Percentiles rank a stretch among this genome's conserved stretches.
phyloP scores from a whole-genome alignment of 176 grass and related monocot genomes.

The Coix lacrymajobi region DNA sequence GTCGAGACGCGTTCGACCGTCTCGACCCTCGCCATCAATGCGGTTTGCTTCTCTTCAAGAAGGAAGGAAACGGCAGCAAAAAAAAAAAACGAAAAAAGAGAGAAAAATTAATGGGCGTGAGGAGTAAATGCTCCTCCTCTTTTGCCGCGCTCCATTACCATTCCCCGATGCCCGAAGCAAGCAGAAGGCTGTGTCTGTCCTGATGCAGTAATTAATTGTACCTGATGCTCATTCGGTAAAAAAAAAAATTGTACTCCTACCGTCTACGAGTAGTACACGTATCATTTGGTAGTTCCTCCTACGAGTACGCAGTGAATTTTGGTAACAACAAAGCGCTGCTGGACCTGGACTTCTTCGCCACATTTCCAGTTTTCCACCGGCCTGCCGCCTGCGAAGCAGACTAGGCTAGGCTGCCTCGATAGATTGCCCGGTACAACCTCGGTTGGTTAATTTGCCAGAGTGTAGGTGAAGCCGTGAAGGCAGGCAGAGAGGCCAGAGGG shows the following conservation, averaged over 20 bases:
- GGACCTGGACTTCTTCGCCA: too few relatives aligned
- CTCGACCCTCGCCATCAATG: not conserved
- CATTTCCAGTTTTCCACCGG: too few relatives aligned
- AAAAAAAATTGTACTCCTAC: too few relatives aligned
- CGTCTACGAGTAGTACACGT: too few relatives aligned
- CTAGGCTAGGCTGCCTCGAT: not conserved
- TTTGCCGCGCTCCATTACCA: slow-evolving; percentile 16
- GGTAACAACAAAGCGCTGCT: too few relatives aligned
- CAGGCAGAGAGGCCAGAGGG: not conserved
- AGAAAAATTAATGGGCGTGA: not conserved
- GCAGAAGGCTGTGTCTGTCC: not conserved
- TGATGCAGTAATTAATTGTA: too few relatives aligned
- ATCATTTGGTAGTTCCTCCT: too few relatives aligned
- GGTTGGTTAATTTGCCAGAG: slow-evolving; percentile 19
- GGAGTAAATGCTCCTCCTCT: slow-evolving; percentile 31
- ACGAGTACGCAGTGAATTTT: too few relatives aligned
- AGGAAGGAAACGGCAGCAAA: not conserved
- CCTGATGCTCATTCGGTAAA: too few relatives aligned
- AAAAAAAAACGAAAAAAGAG: too few relatives aligned
- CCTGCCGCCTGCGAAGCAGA: too few relatives aligned
- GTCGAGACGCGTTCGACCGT: not conserved
- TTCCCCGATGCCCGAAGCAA: not conserved
- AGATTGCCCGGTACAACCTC: too few relatives aligned
- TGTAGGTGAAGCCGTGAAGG: not conserved
- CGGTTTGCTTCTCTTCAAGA: not conserved